Percentiles rank a stretch among this genome's conserved stretches.
Conservation (phyloP, 23 red algal genomes). For the Gracilaria vermiculophylla region DNA sequence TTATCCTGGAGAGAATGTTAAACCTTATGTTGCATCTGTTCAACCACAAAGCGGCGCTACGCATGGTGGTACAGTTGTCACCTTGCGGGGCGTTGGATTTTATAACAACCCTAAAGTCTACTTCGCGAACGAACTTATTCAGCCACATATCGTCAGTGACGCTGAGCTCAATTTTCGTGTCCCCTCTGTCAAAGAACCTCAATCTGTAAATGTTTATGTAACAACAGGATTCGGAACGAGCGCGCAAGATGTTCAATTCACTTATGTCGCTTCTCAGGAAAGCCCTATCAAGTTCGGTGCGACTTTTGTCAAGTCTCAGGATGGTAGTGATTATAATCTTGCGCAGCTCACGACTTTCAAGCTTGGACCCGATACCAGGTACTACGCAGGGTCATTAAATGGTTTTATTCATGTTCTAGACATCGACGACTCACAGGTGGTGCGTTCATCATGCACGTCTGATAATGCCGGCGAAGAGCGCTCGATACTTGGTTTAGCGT, state of each 20-base stretch:
- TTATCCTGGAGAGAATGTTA: conserved; percentile 11
- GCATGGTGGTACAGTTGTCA: conserved; percentile 45
- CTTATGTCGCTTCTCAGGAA: conserved; percentile 24
- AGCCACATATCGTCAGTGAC: conserved; percentile 26
- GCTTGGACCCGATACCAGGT: conserved; percentile 48
- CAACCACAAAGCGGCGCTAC: conserved; percentile 14
- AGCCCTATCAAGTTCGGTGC: conserved; percentile 51
- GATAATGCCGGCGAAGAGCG: conserved; percentile 35
- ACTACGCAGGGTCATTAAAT: conserved; percentile 38
- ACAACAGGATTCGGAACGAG: conserved; percentile 52
- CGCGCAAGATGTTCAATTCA: conserved; percentile 42
- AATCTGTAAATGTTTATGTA: conserved; percentile 36
- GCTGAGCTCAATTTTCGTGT: conserved; percentile 34
- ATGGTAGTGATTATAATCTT: conserved; percentile 38
- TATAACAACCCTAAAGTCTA: conserved; percentile 53
- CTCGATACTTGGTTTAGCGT: conserved; percentile 66
- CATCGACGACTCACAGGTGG: conserved; percentile 8
- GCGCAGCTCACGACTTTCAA: conserved; percentile 44
- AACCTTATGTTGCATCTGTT: conserved; percentile 13
- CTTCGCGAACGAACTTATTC: conserved; percentile 13
- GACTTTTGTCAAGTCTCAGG: not conserved
- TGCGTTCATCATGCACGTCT: conserved; percentile 27
- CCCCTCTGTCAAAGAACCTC: conserved; percentile 11
- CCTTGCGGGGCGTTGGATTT: conserved; percentile 44
- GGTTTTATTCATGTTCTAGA: conserved; percentile 60